phyloP scores from a whole-genome alignment of 768 basidiomycete species.

The Lactarius quietus region DNA sequence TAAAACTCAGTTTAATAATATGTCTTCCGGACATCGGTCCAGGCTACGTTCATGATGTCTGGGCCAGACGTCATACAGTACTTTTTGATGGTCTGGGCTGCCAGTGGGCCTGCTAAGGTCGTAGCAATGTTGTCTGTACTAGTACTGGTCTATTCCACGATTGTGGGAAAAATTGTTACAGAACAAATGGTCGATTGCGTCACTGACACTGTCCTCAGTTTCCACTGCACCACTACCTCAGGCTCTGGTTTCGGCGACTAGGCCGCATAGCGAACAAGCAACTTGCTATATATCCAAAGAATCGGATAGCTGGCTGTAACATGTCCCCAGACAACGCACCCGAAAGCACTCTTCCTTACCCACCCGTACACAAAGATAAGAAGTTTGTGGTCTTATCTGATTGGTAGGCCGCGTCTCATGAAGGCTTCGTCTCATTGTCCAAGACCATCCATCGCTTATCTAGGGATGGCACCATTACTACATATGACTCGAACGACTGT shows the following conservation, averaged over 20 bases:
- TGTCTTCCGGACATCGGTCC: not conserved
- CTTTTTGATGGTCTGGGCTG: not conserved
- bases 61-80: too few species aligned
- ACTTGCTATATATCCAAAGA: not conserved
- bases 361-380: constrained; percentile 74
- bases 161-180: not conserved
- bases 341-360: constrained; percentile 73
- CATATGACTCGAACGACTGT: constrained; percentile 92
- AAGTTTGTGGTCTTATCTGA: constrained; percentile 86
- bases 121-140: not conserved
- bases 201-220: not conserved
- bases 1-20: not conserved
- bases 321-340: constrained; percentile 34
- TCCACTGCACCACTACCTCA: not conserved
- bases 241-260: not conserved
- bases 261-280: not conserved
- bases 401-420: constrained; percentile 55
- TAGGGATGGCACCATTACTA: constrained; percentile 94
- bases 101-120: not conserved
- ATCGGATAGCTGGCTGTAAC: not conserved
- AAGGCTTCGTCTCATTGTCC: not conserved
- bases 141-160: not conserved
- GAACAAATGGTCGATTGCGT: not conserved
- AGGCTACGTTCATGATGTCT: too few species aligned
- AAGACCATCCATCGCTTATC: not conserved